Conservation (phyloP, 805 yeast species). For the Naumovozyma baii region DNA sequence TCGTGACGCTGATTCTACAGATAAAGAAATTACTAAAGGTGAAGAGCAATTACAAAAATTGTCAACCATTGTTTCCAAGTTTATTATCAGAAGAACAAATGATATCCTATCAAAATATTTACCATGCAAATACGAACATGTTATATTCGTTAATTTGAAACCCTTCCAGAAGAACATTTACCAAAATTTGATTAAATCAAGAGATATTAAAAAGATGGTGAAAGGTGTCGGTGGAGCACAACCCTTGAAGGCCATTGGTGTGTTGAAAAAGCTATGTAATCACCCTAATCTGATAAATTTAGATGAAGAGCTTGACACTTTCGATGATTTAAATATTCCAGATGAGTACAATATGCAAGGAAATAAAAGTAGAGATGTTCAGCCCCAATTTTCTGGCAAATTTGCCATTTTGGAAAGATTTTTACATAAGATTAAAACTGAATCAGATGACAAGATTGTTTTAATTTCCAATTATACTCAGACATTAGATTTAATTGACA, state of each 20-base stretch:
- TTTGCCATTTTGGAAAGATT: constrained; percentile 78
- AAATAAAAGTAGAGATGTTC: constrained; percentile 42
- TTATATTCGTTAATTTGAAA: constrained; percentile 78
- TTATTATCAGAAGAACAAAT: constrained; percentile 90
- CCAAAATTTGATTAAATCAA: constrained; percentile 64
- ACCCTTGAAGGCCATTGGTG: constrained; percentile 81
- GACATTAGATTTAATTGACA: constrained; percentile 83
- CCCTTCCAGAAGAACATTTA: constrained; percentile 69
- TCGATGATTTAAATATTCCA: constrained; percentile 50
- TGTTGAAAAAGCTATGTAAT: constrained; percentile 82
- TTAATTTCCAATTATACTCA: constrained; percentile 91
- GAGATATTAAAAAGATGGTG: constrained; percentile 56
- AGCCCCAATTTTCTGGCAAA: constrained; percentile 79
- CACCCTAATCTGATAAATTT: constrained; percentile 82
- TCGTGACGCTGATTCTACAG: constrained; percentile 83
- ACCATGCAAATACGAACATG: constrained; percentile 95
- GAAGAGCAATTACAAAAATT: constrained; percentile 60
- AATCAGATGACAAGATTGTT: constrained; percentile 91
- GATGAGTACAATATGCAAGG: constrained; percentile 45
- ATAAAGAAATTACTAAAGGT: constrained; percentile 61
- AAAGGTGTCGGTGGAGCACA: constrained; percentile 34
- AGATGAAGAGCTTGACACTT: constrained; percentile 56
- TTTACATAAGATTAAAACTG: constrained; percentile 60
- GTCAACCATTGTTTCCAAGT: constrained; percentile 69
- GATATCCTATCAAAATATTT: constrained; percentile 88